Conservation (phyloP, 2,329 filamentous ascomycete genomes). For the Nigrograna mackinnonii region DNA sequence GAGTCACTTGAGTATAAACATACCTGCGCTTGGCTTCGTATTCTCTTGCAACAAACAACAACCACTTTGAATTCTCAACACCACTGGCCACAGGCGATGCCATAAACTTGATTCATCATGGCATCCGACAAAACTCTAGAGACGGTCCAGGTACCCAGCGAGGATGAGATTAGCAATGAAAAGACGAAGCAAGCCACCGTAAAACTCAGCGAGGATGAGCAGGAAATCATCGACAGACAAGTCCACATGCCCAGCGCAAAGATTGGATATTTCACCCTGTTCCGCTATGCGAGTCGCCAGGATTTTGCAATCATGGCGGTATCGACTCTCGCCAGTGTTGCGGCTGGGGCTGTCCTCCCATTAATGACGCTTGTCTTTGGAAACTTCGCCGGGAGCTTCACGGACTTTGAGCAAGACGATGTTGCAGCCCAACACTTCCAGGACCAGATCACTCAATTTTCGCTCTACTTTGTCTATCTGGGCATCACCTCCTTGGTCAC, state of each 20-base stretch:
- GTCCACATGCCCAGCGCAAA: slow-evolving; percentile 46
- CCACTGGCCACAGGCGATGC: no score
- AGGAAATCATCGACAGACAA: slow-evolving; percentile 42
- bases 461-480: slow-evolving; percentile 44
- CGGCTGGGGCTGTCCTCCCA: slow-evolving; percentile 74
- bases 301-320: slow-evolving; percentile 51
- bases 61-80: no score
- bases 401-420: slow-evolving; percentile 36
- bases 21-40: no score
- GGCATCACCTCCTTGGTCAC: slow-evolving; percentile 62
- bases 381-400: slow-evolving; percentile 42
- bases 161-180: no score
- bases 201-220: slow-evolving; percentile 34
- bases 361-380: slow-evolving; percentile 64
- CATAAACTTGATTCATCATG: no score
- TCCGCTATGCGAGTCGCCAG: slow-evolving; percentile 48
- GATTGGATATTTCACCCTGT: slow-evolving; percentile 50
- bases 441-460: slow-evolving; percentile 31
- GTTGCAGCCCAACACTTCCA: slow-evolving; percentile 26
- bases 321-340: slow-evolving; percentile 67
- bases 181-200: no score
- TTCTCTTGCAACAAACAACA: no score
- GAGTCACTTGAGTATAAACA: no score
- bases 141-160: no score
- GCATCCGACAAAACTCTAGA: no score